Evolutionary conservation across 352 stramenopile species (phyloP), one percentile per base, ranked within the genome.

Genomic region (Phytopythium sindhum): DNA sequence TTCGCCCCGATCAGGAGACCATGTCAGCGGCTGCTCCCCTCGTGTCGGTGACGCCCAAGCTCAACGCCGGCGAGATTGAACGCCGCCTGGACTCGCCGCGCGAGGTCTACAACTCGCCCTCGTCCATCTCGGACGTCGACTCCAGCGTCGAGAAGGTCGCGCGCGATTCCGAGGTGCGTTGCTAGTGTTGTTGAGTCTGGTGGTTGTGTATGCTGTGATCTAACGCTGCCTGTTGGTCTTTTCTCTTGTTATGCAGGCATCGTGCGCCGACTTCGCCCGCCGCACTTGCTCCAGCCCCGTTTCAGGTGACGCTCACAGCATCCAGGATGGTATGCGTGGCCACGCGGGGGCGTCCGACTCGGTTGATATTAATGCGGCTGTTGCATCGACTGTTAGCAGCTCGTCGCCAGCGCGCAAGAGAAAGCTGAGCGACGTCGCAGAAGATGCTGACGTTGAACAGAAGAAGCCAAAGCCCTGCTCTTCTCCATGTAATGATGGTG

Each of bases 301-400:
- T 54, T 60, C 63, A 86, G 73, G 70, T 84, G 79, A 84, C 71
- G 45, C 56, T 64, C 57, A 67, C 52, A 60, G 60, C 59, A 29
- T 45, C 37, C 57, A 50, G 62, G 74, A 78, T 71, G 73, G 67
- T 77, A 73, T 73, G 66, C 63, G 57, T 75, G 68, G 64, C 69
- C 61, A 70, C 26, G 53, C 58, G 31, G 26, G 56, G 54, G 70
- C 69, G 56, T 71, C 63, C 48, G 67, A 39, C 74, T 75, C 71
- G 68, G 66, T 73, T 80, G 74, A 73, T 89, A 88, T 91, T 91
- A 91, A 91, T 88, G 70, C 72, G 57, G 74, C 70, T 87, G 53
- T 89, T 88, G 51, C 82, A 73, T 71, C 74, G 81, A 68, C 73
- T 80, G 70, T 77, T 72, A 80, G 69, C 74, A 89, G 80, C 72